Conservation (phyloP, 1,284 basidiomycete genomes). For the Pholiota adiposa region DNA sequence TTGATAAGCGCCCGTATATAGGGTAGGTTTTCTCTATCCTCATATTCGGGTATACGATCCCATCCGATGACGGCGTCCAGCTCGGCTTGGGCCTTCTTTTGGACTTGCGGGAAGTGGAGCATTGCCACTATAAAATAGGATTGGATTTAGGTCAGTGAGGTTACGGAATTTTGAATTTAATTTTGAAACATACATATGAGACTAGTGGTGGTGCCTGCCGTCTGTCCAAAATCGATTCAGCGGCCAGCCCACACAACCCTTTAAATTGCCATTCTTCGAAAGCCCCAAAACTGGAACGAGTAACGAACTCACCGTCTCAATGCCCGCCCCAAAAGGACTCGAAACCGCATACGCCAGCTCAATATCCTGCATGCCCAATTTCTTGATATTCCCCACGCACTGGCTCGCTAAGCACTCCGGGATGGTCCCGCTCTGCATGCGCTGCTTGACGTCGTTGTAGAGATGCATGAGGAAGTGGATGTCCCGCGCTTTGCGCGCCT, state of each 20-base stretch:
- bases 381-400: constrained; percentile 41
- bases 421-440: constrained; percentile 44
- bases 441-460: constrained; percentile 47
- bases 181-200: constrained; percentile 42
- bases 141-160: background rate
- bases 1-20: constrained; percentile 32
- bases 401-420: constrained; percentile 49
- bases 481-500: constrained; percentile 43
- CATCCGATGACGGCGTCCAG: constrained; percentile 43
- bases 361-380: constrained; percentile 47
- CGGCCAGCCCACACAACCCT: no score
- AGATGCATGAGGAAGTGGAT: constrained; percentile 47
- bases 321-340: constrained; percentile 44
- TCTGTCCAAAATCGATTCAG: constrained; percentile 27
- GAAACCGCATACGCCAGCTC: constrained; percentile 52
- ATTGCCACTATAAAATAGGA: constrained; percentile 37
- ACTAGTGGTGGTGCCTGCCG: constrained; percentile 41
- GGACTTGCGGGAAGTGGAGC: constrained; percentile 45
- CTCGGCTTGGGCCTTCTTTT: constrained; percentile 46
- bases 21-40: constrained; percentile 27
- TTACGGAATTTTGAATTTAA: background rate
- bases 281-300: background rate
- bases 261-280: background rate
- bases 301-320: constrained; percentile 23
- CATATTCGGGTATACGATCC: constrained; percentile 45